Conservation (phyloP, 148 eudicot genomes). For the Rhododendron kiyosumense region DNA sequence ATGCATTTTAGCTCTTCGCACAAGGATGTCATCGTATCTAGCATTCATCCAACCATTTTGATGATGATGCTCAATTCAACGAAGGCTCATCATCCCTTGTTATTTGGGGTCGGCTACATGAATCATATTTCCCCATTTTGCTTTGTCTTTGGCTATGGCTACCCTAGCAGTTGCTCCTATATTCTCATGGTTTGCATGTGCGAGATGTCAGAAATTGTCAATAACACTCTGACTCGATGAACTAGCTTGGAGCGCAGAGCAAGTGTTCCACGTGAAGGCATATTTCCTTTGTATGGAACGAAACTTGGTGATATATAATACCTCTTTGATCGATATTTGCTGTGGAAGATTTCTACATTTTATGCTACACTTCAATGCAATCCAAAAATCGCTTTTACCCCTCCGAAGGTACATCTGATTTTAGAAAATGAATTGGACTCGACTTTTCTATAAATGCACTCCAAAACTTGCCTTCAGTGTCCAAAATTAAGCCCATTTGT, state of each 20-base stretch:
- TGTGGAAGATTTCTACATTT: not conserved
- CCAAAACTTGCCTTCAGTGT: not conserved
- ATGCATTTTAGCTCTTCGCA: too few relatives aligned
- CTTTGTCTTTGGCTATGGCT: not conserved
- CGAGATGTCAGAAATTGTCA: too few relatives aligned
- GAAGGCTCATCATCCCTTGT: not conserved
- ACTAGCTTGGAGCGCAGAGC: too few relatives aligned
- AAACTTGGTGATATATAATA: too few relatives aligned
- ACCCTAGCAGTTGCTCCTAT: constrained; percentile 1
- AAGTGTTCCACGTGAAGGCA: too few relatives aligned
- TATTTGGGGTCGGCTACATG: not conserved
- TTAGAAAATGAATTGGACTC: not conserved
- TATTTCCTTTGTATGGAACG: too few relatives aligned
- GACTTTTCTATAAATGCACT: not conserved
- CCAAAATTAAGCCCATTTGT: not conserved
- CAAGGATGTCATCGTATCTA: too few relatives aligned
- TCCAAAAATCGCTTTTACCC: not conserved
- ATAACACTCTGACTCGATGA: too few relatives aligned
- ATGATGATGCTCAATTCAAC: too few relatives aligned
- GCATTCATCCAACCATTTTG: too few relatives aligned
- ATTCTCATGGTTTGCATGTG: not conserved
- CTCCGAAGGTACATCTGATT: too few relatives aligned
- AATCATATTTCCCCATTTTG: not conserved
- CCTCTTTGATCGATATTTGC: not conserved
- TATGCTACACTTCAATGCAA: not conserved